Evolutionary conservation across 176 grass and related monocot species (phyloP).

Genomic region (Oryza australiensis): DNA sequence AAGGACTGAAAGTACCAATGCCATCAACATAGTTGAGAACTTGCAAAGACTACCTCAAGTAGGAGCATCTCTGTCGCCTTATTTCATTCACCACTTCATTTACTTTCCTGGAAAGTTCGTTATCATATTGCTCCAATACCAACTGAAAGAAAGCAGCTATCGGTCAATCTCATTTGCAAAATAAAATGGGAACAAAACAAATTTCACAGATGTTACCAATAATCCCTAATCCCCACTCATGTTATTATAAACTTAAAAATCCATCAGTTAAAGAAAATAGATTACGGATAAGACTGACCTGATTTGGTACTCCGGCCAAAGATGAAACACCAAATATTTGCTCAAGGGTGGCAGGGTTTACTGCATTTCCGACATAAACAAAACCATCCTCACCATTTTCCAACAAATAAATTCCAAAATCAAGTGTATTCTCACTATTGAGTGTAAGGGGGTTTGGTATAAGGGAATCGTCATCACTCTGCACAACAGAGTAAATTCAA

Average conservation of each 20-base stretch:
- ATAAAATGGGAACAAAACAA: not conserved
- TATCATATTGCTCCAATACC: conserved; percentile 71
- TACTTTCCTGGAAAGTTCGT: conserved; percentile 76
- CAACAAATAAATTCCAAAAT: conserved; percentile 81
- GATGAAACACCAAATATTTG: conserved; percentile 73
- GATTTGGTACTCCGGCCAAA: conserved; percentile 55
- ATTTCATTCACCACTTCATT: conserved; percentile 88
- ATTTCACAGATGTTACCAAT: not conserved
- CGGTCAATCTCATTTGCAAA: not conserved
- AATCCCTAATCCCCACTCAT: not conserved
- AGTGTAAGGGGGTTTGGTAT: conserved; percentile 55
- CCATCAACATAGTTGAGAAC: conserved; percentile 10
- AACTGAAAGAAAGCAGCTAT: conserved; percentile 44
- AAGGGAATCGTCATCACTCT: conserved; percentile 44
- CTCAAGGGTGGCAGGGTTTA: conserved; percentile 54
- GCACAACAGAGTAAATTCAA: conserved; percentile 9
- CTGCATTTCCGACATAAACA: conserved; percentile 69
- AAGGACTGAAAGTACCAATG: not conserved
- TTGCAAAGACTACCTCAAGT: conserved; percentile 52
- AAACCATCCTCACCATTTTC: conserved; percentile 88
- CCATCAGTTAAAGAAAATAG: not conserved
- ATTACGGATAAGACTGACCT: conserved; percentile 32
- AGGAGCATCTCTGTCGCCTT: conserved; percentile 78
- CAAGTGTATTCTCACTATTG: conserved; percentile 72
- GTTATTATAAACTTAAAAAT: not conserved